Evolutionary conservation across 352 stramenopile genomes (phyloP), one percentile per base, ranked within the genome.

Genomic region (Globisporangium yorkense): DNA sequence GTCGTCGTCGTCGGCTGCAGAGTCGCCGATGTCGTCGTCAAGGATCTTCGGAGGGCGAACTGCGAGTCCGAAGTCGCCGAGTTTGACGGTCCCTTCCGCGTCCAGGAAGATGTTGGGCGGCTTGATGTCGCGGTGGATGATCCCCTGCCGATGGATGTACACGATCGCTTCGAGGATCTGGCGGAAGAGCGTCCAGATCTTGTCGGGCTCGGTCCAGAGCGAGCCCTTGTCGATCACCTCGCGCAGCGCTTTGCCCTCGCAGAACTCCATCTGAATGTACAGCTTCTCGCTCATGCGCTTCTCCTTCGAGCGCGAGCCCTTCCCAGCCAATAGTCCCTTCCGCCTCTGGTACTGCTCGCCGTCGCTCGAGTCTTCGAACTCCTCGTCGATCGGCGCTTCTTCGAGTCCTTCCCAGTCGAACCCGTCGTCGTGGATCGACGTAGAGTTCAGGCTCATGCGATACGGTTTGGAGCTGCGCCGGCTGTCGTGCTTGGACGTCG

Each of bases 181-280:
- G 6, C 92, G 89, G 43, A 98, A 89, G 46, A 98, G 81, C 37
- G 88, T 96, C 94, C 93, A 98, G 33, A 98, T 92, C 59, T 96
- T 93, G 58, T 94, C 83, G 2, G 78, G 71, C n/a, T 92, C 73
- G 68, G 87, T 76, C 56, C 71, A 91, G 29, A 98, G 65, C 0
- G 67, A 66, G 16, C 78, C 79, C 49, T 98, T 88, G 64, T 99
- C 94, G 59, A 98, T 98, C 39, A 98, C 79, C 46, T 98, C 89
- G 55, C 93, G 75, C 39, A 99, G 72, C 29, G 94, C 97, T 51
- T 96, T 97, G 9, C 87, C 76, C 48, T 95, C 79, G 51, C 96
- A 99, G 64, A 94, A 99, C 70, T 99, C 91, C 95, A 98, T 98
- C 70, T 98, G 89, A 61, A 97, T 97, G 62, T 93, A 96, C 54